Base-by-base conservation (phyloP, 2,329 filamentous ascomycete genomes). In the Fusarium hostae region DNA sequence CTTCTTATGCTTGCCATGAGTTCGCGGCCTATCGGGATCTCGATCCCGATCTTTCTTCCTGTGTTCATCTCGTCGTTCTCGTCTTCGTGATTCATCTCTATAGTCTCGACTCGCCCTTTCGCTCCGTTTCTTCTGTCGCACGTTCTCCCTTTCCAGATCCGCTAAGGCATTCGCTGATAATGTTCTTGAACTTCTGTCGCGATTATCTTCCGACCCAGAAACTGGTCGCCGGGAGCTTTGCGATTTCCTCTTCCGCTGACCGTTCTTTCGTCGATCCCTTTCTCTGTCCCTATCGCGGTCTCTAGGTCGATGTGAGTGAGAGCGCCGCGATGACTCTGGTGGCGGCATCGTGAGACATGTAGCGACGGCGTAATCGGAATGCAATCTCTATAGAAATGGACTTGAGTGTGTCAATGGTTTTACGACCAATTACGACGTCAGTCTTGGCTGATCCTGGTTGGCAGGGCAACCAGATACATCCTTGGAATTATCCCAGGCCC, bases 91-190 rank as follows among this genome's bases (percentile, higher is more conserved):
- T 77, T 70, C 68, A 32, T 68, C 68, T 62, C 68, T 60, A 7
- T 58, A 32, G 35, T 48, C 67, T 65, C 71, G 52, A 56, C 59
- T 59, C 32, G 63, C 68, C 22, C 65, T 63, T 47, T 74, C 73
- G 26, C 63, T 63, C 57, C 73, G 60, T 44, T 72, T 84, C 69
- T 88, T 86, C 30, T 86, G 84, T 24, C 79, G 78, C 28, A 79
- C 77, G 79, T 93, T 91, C 59, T 88, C 82, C 54, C 88, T 85
- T 74, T 94, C 87, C 50, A 95, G 80, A 76, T 90, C 88, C 16
- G 90, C 90, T 52, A 95, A 81, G 9, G 91, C 89, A 73, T 89
- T 87, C 5, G 82, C 78, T 8, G 85, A 86, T 30, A 86, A 77
- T 9, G 78, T 66, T 24, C 76, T 75, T 4, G 78, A 74, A n/a